These are phyloP conservation scores for Penicillium pulvis DNA, from an alignment of 495 filamentous ascomycete genomes.

Conservation along the genomic window DNA sequence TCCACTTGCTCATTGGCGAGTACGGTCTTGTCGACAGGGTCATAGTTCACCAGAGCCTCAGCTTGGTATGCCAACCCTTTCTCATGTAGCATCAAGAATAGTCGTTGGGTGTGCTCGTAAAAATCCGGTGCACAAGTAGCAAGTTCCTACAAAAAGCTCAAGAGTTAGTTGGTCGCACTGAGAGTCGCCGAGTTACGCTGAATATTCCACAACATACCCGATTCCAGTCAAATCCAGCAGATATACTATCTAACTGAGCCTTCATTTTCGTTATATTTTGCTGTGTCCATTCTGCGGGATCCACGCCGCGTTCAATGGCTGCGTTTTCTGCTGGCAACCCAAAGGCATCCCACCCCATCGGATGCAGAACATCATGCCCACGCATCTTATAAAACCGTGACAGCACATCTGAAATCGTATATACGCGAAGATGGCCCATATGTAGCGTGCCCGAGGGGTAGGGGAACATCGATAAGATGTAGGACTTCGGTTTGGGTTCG, in stretches of 20 bases:
- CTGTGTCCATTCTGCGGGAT: constrained; percentile 77
- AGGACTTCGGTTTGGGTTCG: constrained; percentile 57
- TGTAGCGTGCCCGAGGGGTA: constrained; percentile 91
- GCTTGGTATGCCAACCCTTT: constrained; percentile 75
- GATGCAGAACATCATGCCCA: constrained; percentile 75
- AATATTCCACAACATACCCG: constrained; percentile 53
- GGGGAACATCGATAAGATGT: constrained; percentile 89
- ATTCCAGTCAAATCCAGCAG: constrained; percentile 79
- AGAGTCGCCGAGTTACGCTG: background rate
- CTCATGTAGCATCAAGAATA: constrained; percentile 76
- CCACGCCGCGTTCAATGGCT: constrained; percentile 81
- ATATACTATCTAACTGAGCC: constrained; percentile 73
- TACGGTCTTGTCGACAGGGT: constrained; percentile 86
- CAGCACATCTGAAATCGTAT: constrained; percentile 87
- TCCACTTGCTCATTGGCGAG: constrained; percentile 92
- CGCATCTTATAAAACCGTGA: constrained; percentile 76
- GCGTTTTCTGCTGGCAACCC: constrained; percentile 91
- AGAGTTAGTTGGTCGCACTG: background rate
- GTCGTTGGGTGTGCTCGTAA: constrained; percentile 84
- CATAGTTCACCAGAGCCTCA: constrained; percentile 84
- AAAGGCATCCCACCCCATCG: constrained; percentile 95
- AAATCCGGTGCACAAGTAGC: constrained; percentile 80
- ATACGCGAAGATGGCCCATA: constrained; percentile 85
- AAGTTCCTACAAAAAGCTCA: constrained; percentile 60
- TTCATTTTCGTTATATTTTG: constrained; percentile 84